Conservation (phyloP, 2,329 filamentous ascomycete species). For the Coleophoma cylindrospora region DNA sequence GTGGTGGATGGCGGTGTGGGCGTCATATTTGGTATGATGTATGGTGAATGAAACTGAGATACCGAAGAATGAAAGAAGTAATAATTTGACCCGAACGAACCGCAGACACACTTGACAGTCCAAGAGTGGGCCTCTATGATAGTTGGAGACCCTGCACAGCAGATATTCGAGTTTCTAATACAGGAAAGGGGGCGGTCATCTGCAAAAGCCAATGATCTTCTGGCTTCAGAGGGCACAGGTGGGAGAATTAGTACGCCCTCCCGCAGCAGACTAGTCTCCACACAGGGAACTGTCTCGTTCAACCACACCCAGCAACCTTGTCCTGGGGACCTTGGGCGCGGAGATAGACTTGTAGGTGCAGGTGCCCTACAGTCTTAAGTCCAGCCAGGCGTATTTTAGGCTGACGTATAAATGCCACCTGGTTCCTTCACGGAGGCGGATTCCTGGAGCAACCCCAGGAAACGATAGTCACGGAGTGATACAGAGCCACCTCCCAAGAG, state of each 20-base stretch:
- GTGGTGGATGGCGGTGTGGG: slow-evolving; percentile 75
- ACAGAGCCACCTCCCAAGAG: background rate
- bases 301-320: slow-evolving; percentile 4
- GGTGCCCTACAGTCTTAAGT: slow-evolving; percentile 18
- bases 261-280: slow-evolving; percentile 10
- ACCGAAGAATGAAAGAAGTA: slow-evolving; percentile 1
- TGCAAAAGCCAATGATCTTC: slow-evolving; percentile 12
- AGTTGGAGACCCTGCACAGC: slow-evolving; percentile 3
- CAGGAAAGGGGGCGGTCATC: background rate
- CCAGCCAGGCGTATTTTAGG: slow-evolving; percentile 15
- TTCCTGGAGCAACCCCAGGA: too few relatives aligned
- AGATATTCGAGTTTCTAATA: slow-evolving; percentile 9
- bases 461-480: background rate
- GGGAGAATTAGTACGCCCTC: slow-evolving; percentile 4
- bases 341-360: slow-evolving; percentile 19
- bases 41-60: background rate
- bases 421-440: background rate
- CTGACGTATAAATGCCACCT: slow-evolving; percentile 18
- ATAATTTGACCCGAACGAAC: background rate
- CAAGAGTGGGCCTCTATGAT: slow-evolving; percentile 10
- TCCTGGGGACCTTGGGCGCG: slow-evolving; percentile 13
- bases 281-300: slow-evolving; percentile 11
- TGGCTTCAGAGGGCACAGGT: slow-evolving; percentile 1
- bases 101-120: slow-evolving; percentile 3
- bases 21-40: slow-evolving; percentile 47